Percentiles rank a stretch among this genome's conserved stretches.
phyloP scores from a whole-genome alignment of 495 filamentous ascomycete species.

The Poronia punctata region DNA sequence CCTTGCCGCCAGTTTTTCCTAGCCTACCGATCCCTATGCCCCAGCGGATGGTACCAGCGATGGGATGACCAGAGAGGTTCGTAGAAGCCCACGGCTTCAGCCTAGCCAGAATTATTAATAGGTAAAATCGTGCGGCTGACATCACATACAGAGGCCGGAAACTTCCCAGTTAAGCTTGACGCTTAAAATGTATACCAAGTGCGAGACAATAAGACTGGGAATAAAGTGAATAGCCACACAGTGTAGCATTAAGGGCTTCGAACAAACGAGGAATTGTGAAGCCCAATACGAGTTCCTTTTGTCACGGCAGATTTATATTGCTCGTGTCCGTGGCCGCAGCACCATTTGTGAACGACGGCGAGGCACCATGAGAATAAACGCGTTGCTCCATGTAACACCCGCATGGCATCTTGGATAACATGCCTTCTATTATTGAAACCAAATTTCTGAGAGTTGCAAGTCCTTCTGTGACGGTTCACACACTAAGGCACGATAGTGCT shows the following conservation, averaged over 20 bases:
- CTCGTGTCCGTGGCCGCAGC: too few species aligned
- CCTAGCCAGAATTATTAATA: too few species aligned
- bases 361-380: too few species aligned
- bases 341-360: too few species aligned
- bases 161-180: constrained; percentile 73
- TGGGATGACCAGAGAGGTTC: constrained; percentile 97
- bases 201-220: constrained; percentile 5
- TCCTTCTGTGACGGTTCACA: too few species aligned
- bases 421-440: too few species aligned
- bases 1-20: constrained; percentile 98
- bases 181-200: constrained; percentile 21
- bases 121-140: constrained; percentile 15
- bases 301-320: too few species aligned
- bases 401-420: too few species aligned
- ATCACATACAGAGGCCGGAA: constrained; percentile 70
- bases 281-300: too few species aligned
- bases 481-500: too few species aligned
- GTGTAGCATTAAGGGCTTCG: constrained; percentile 22
- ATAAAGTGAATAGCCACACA: constrained; percentile 5
- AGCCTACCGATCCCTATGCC: constrained; percentile 94
- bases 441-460: too few species aligned
- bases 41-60: constrained; percentile 84
- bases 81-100: constrained; percentile 30
- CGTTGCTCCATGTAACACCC: too few species aligned
- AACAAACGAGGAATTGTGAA: constrained; percentile 16